Evolutionary conservation across 2,329 filamentous ascomycete genomes (phyloP).

Genomic region (Passalora sequoiae): DNA sequence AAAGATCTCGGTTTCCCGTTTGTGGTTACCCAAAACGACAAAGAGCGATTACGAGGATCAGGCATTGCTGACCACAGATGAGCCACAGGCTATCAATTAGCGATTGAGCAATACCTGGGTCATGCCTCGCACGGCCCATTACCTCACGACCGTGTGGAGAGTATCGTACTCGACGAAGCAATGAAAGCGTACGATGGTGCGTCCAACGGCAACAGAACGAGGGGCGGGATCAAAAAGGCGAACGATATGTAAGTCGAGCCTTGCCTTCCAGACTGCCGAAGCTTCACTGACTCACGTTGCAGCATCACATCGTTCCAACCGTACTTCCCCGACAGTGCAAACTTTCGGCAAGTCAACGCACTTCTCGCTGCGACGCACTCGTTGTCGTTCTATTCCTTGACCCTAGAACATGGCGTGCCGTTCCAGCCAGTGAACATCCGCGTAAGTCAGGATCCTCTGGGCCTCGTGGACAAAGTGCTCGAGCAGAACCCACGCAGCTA

Average conservation of each 20-base stretch:
- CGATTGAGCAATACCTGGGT: constrained; percentile 53
- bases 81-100: constrained; percentile 55
- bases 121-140: constrained; percentile 47
- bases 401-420: constrained; percentile 71
- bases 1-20: constrained; percentile 22
- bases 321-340: constrained; percentile 50
- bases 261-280: constrained; percentile 8
- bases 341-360: constrained; percentile 55
- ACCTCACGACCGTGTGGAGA: constrained; percentile 51
- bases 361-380: constrained; percentile 69
- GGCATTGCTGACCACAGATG: constrained; percentile 20
- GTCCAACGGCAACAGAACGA: constrained; percentile 70
- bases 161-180: constrained; percentile 58
- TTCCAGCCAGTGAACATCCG: constrained; percentile 74
- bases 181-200: constrained; percentile 74
- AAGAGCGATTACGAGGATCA: constrained; percentile 2
- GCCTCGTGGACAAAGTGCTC: constrained; percentile 66
- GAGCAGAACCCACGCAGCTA: constrained; percentile 72
- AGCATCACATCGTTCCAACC: constrained; percentile 61
- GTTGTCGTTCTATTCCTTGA: constrained; percentile 70
- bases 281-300: constrained; percentile 5
- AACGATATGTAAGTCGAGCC: constrained; percentile 59
- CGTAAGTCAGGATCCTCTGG: constrained; percentile 69
- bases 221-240: constrained; percentile 72
- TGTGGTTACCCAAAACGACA: constrained; percentile 13